Percentiles rank a stretch among this genome's conserved stretches.
Conservation (phyloP, 169 alveolate genomes). For the Babesia gibsoni region DNA sequence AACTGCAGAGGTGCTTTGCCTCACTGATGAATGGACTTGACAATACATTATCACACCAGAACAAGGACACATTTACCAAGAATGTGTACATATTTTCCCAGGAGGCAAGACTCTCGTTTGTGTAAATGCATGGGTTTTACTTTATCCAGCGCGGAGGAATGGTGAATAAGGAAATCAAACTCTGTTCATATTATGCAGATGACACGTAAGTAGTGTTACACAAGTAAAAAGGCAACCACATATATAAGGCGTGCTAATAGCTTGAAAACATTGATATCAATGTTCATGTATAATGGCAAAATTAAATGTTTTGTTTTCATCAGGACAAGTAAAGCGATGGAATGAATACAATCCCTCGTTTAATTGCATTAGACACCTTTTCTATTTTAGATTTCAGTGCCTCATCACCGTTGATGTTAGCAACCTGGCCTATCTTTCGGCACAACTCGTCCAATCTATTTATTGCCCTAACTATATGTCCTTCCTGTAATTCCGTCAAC, state of each 20-base stretch:
- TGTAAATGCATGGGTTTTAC: constrained; percentile 40
- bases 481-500: constrained; percentile 85
- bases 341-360: constrained; percentile 91
- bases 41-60: constrained; percentile 48
- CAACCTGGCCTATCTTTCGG: constrained; percentile 79
- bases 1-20: constrained; percentile 55
- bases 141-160: too few species aligned
- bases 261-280: too few species aligned
- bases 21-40: constrained; percentile 65
- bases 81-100: constrained; percentile 78
- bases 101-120: constrained; percentile 71
- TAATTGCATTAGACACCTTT: constrained; percentile 77
- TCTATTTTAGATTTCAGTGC: constrained; percentile 78
- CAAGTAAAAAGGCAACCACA: not conserved
- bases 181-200: too few species aligned
- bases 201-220: not conserved
- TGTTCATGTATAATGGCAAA: too few species aligned
- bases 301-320: too few species aligned
- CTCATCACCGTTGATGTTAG: constrained; percentile 85
- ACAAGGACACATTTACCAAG: constrained; percentile 75
- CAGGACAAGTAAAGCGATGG: constrained; percentile 87
- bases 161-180: too few species aligned
- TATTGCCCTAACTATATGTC: constrained; percentile 90
- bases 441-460: constrained; percentile 87
- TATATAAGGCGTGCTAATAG: too few species aligned